phyloP scores from a whole-genome alignment of 768 basidiomycete species.

The Mycena latifolia region DNA sequence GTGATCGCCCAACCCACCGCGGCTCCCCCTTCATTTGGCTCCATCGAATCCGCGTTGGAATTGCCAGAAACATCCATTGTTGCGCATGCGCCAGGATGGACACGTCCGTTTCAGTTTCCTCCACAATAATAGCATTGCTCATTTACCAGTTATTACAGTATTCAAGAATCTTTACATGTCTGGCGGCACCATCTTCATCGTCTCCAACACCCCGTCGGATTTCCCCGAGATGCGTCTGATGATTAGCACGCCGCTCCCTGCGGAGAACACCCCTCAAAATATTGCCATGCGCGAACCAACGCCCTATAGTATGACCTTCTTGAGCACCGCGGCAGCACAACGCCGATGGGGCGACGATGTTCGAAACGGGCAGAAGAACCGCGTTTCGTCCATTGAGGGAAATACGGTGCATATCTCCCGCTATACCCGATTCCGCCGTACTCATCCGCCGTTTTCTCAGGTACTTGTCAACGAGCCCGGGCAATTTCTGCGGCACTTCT shows the following conservation, averaged over 20 bases:
- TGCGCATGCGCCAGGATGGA: constrained; percentile 35
- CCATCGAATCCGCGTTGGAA: constrained; percentile 24
- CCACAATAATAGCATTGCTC: background rate
- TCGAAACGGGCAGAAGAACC: constrained; percentile 48
- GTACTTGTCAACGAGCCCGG: constrained; percentile 75
- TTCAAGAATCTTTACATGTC: constrained; percentile 80
- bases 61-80: constrained; percentile 26
- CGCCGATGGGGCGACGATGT: constrained; percentile 67
- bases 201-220: constrained; percentile 53
- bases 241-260: constrained; percentile 74
- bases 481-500: constrained; percentile 89
- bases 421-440: background rate
- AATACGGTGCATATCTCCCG: constrained; percentile 67
- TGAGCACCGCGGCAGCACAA: constrained; percentile 71
- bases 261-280: constrained; percentile 72
- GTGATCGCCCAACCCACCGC: constrained; percentile 1
- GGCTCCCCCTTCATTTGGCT: constrained; percentile 7
- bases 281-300: constrained; percentile 78
- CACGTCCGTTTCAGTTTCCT: constrained; percentile 23
- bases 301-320: constrained; percentile 67
- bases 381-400: constrained; percentile 77
- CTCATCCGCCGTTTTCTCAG: constrained; percentile 45
- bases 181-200: constrained; percentile 82
- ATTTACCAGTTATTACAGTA: constrained; percentile 36
- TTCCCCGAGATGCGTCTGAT: constrained; percentile 67